Percentiles rank a stretch among this genome's conserved stretches.
phyloP scores from a whole-genome alignment of 2,329 filamentous ascomycete genomes.

The Dactylonectria estremocensis region DNA sequence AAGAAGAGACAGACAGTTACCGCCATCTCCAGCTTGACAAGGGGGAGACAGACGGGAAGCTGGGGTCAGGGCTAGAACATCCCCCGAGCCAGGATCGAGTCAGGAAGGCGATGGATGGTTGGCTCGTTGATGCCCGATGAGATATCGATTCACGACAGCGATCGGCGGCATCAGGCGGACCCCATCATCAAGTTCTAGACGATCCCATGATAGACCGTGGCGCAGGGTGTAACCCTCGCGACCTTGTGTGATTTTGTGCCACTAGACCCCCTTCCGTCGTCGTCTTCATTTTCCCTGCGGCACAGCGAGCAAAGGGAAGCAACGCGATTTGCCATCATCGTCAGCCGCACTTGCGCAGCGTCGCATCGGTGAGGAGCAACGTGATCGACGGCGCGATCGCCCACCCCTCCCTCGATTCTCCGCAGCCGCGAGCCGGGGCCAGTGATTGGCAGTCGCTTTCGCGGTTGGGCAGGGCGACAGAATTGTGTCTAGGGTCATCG shows the following conservation, averaged over 20 bases:
- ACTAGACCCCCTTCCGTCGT: conserved; percentile 16
- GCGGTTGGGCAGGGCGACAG: conserved; percentile 25
- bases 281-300: conserved; percentile 9
- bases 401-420: conserved; percentile 18
- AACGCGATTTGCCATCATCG: conserved; percentile 25
- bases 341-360: conserved; percentile 44
- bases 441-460: conserved; percentile 11
- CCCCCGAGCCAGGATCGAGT: conserved; percentile 5
- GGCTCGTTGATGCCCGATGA: conserved; percentile 26
- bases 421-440: conserved; percentile 8
- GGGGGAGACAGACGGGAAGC: conserved; percentile 21
- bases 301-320: conserved; percentile 2
- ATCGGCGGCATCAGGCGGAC: conserved; percentile 21
- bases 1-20: conserved; percentile 10
- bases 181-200: conserved; percentile 9
- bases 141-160: conserved; percentile 13
- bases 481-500: conserved; percentile 12
- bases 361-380: conserved; percentile 44
- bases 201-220: conserved; percentile 16
- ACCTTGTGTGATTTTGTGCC: conserved; percentile 16
- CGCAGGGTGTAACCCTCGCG: neutral
- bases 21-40: conserved; percentile 29
- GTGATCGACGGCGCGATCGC: conserved; percentile 42
- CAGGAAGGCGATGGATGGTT: conserved; percentile 9
- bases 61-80: conserved; percentile 22